Conservation (phyloP, 176 grass and related monocot species). For the Eragrostis nindensis region DNA sequence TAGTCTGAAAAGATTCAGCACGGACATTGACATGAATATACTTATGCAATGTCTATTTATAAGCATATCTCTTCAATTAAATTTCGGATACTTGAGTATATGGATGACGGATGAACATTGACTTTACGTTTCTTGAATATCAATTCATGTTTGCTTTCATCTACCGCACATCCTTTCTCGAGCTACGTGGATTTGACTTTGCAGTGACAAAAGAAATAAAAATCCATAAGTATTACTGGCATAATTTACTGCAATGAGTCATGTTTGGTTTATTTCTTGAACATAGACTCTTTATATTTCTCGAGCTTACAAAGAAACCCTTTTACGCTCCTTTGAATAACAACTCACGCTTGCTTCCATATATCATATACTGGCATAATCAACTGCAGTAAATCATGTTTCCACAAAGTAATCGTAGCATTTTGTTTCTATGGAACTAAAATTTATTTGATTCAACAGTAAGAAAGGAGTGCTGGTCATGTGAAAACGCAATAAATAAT, state of each 20-base stretch:
- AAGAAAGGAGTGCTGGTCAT: neutral
- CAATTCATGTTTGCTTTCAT: neutral
- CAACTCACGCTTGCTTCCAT: no score
- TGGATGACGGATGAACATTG: neutral
- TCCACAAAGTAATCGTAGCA: neutral
- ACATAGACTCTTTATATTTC: no score
- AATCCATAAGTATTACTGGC: no score
- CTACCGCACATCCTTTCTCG: neutral
- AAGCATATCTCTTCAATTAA: neutral
- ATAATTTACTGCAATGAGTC: neutral
- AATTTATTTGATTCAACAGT: neutral
- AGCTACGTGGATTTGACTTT: conserved; percentile 11
- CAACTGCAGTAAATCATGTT: neutral
- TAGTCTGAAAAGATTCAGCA: neutral
- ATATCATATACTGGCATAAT: neutral
- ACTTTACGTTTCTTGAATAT: neutral
- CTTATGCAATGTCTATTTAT: neutral
- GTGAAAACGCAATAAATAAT: neutral
- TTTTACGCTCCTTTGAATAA: no score
- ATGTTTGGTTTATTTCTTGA: no score
- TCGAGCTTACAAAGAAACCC: no score
- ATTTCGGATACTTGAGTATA: neutral
- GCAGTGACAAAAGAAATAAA: conserved; percentile 10
- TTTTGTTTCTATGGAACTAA: neutral
- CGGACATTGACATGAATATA: neutral